Conservation (phyloP, 2,329 filamentous ascomycete species). For the Macrophomina tecta region DNA sequence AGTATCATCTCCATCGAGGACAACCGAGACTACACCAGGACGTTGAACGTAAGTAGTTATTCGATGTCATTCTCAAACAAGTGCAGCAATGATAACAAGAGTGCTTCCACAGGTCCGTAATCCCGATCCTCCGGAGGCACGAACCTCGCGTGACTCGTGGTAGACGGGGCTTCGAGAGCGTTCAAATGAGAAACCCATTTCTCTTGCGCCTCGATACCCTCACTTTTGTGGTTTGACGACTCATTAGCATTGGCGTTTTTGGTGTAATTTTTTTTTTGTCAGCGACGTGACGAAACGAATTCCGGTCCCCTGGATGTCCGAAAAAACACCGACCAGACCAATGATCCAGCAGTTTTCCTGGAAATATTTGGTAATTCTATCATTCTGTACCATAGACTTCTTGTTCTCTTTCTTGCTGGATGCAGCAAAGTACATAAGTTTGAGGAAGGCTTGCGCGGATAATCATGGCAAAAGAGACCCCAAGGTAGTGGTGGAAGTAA, state of each 20-base stretch:
- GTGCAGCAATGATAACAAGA: constrained; percentile 15
- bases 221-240: constrained; percentile 25
- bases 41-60: constrained; percentile 48
- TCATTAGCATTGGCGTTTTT: constrained; percentile 30
- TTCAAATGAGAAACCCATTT: constrained; percentile 22
- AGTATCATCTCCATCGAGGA: constrained; percentile 56
- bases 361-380: constrained; percentile 24
- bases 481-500: constrained; percentile 3
- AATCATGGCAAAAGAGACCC: not conserved
- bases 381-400: constrained; percentile 28
- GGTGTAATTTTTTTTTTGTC: constrained; percentile 7
- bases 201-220: constrained; percentile 25
- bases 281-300: constrained; percentile 23
- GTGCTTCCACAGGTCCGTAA: constrained; percentile 38
- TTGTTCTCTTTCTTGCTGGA: constrained; percentile 16
- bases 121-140: constrained; percentile 36
- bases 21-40: constrained; percentile 54
- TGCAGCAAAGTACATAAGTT: constrained; percentile 26
- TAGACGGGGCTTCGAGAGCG: not conserved
- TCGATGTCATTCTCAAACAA: not conserved
- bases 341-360: not conserved
- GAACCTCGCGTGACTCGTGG: constrained; percentile 21
- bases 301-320: constrained; percentile 7
- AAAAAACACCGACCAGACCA: constrained; percentile 18
- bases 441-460: not conserved